Percentiles rank a stretch among this genome's conserved stretches.
Evolutionary conservation across 2,329 filamentous ascomycete species (phyloP).

Genomic region (Aspergillus aculeatinus): DNA sequence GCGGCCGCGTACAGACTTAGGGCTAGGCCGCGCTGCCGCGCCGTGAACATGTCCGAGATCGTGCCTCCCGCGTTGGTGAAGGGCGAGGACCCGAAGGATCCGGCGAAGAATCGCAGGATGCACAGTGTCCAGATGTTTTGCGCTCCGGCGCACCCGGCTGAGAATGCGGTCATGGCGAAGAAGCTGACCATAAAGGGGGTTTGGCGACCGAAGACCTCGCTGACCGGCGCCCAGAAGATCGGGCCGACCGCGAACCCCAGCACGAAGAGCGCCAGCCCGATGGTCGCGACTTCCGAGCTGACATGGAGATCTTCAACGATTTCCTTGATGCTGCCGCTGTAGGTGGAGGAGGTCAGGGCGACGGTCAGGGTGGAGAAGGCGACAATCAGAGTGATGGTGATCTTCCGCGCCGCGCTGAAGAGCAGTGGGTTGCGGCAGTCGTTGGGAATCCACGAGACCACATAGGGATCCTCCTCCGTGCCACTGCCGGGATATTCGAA

Average conservation of each 20-base stretch:
- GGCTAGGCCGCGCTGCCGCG: background rate
- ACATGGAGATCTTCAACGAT: background rate
- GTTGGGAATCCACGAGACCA: slow-evolving; percentile 5
- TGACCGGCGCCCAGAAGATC: slow-evolving; percentile 2
- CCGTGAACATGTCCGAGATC: slow-evolving; percentile 6
- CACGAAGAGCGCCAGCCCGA: slow-evolving; percentile 1
- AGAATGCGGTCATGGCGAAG: slow-evolving; percentile 4
- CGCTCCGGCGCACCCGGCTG: slow-evolving; percentile 1
- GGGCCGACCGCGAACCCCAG: slow-evolving; percentile 6
- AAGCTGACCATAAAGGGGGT: slow-evolving; percentile 3
- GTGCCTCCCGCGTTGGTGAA: slow-evolving; percentile 6
- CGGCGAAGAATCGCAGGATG: slow-evolving; percentile 4
- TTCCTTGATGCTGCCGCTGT: slow-evolving; percentile 5
- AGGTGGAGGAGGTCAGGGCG: background rate
- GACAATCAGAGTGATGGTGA: slow-evolving; percentile 3
- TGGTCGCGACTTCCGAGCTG: slow-evolving; percentile 1
- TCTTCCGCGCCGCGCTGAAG: background rate
- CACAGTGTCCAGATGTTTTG: slow-evolving; percentile 5
- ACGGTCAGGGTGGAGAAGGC: slow-evolving; percentile 5
- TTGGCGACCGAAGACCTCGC: slow-evolving; percentile 5
- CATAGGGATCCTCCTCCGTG: background rate
- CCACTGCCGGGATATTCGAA: slow-evolving; percentile 4
- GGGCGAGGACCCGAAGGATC: background rate
- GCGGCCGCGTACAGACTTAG: slow-evolving; percentile 5
- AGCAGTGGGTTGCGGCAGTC: slow-evolving; percentile 4